Evolutionary conservation across 2,329 filamentous ascomycete genomes (phyloP).

Genomic region (Aspergillus japonicus): DNA sequence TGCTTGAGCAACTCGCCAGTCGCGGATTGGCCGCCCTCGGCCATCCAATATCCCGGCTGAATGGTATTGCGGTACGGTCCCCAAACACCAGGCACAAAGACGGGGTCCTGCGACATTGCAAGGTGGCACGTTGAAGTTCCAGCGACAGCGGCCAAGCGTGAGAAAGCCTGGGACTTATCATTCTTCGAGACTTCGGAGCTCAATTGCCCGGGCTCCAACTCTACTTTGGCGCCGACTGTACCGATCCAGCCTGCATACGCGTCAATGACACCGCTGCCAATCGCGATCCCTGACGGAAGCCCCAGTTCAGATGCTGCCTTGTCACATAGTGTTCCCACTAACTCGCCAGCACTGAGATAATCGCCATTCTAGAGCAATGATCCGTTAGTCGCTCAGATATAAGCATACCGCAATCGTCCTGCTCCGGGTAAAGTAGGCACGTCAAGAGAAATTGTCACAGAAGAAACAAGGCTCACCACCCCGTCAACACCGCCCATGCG

Average conservation of each 20-base stretch:
- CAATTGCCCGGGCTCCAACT: slow-evolving; percentile 66
- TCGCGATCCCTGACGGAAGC: slow-evolving; percentile 79
- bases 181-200: slow-evolving; percentile 69
- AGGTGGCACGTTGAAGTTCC: slow-evolving; percentile 97
- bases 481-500: slow-evolving; percentile 91
- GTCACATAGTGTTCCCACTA: slow-evolving; percentile 80
- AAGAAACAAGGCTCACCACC: slow-evolving; percentile 67
- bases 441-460: slow-evolving; percentile 11
- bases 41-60: slow-evolving; percentile 91
- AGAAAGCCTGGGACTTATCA: slow-evolving; percentile 89
- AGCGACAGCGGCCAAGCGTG: slow-evolving; percentile 86
- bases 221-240: slow-evolving; percentile 94
- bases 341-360: slow-evolving; percentile 87
- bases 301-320: slow-evolving; percentile 81
- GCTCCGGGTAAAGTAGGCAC: not conserved
- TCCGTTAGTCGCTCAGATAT: slow-evolving; percentile 3
- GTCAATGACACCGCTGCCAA: slow-evolving; percentile 96
- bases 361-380: slow-evolving; percentile 71
- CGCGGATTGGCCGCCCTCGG: slow-evolving; percentile 93
- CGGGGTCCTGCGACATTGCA: slow-evolving; percentile 87
- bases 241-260: slow-evolving; percentile 99
- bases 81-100: slow-evolving; percentile 96
- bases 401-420: not conserved
- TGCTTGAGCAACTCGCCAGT: slow-evolving; percentile 93
- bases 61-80: slow-evolving; percentile 94